Evolutionary conservation across 176 grass and related monocot species (phyloP).

Genomic region (Lolium rigidum): DNA sequence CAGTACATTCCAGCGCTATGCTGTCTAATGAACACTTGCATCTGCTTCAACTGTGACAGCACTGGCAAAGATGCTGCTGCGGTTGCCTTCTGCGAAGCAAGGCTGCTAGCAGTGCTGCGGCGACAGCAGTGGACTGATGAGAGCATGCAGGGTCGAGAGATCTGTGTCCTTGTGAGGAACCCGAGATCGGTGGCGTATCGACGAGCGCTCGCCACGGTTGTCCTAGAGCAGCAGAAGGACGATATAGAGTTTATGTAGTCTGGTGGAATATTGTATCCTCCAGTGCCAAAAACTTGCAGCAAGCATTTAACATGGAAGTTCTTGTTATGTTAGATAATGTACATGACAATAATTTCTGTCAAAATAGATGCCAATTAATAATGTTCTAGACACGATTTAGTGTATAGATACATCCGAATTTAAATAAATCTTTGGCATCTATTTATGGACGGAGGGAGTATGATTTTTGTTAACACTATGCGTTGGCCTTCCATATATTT

Average conservation of each 20-base stretch:
- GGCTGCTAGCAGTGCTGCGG: conserved; percentile 63
- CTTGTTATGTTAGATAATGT: conserved; percentile 1
- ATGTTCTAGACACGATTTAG: too few species aligned
- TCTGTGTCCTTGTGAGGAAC: conserved; percentile 79
- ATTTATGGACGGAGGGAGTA: too few species aligned
- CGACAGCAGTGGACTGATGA: conserved; percentile 57
- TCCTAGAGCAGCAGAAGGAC: conserved; percentile 67
- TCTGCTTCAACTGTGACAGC: conserved; percentile 37
- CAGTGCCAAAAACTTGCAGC: conserved; percentile 12
- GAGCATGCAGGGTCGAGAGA: conserved; percentile 42
- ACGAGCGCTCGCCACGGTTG: conserved; percentile 61
- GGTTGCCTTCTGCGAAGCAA: conserved; percentile 66
- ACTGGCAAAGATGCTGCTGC: conserved; percentile 60
- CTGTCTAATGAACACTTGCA: not conserved
- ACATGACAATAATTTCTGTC: not conserved
- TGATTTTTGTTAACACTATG: not conserved
- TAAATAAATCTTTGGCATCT: too few species aligned
- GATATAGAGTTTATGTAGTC: conserved; percentile 69
- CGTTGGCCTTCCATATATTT: not conserved
- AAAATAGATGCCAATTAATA: too few species aligned
- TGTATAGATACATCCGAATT: too few species aligned
- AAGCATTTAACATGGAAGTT: not conserved
- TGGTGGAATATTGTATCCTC: not conserved
- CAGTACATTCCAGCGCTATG: not conserved
- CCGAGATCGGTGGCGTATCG: conserved; percentile 64